Evolutionary conservation across 345 rosid species (phyloP).

Genomic region (Luvunga scandens): DNA sequence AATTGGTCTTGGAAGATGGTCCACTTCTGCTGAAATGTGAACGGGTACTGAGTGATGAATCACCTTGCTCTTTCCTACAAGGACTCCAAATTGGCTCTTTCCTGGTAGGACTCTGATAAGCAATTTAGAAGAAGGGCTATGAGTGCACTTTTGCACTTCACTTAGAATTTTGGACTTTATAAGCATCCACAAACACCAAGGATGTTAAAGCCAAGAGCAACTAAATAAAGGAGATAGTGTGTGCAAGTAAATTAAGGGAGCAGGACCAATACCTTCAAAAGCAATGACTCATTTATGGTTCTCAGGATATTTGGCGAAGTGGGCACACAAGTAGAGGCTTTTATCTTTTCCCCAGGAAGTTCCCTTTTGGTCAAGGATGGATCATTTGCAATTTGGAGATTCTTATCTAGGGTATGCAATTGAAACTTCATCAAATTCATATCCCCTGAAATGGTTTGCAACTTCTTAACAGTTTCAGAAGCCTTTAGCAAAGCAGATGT

Average conservation of each 20-base stretch:
- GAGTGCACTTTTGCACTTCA: slow-evolving; percentile 22
- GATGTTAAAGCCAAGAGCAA: background rate
- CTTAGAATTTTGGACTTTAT: slow-evolving; percentile 19
- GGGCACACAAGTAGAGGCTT: slow-evolving; percentile 28
- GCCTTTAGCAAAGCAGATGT: slow-evolving; percentile 22
- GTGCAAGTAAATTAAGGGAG: slow-evolving; percentile 13
- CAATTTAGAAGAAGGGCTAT: slow-evolving; percentile 29
- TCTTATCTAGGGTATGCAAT: slow-evolving; percentile 26
- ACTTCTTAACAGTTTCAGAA: slow-evolving; percentile 26
- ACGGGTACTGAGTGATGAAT: slow-evolving; percentile 19
- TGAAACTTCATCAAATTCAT: slow-evolving; percentile 15
- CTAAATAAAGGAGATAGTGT: background rate
- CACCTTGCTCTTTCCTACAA: slow-evolving; percentile 23
- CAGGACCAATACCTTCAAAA: slow-evolving; percentile 38
- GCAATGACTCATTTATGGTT: slow-evolving; percentile 27
- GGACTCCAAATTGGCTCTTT: slow-evolving; percentile 25
- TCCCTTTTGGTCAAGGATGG: slow-evolving; percentile 25
- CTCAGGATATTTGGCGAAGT: slow-evolving; percentile 27
- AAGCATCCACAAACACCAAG: slow-evolving; percentile 22
- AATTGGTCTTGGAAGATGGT: slow-evolving; percentile 21
- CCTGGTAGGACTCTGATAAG: slow-evolving; percentile 27
- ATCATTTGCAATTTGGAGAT: slow-evolving; percentile 20
- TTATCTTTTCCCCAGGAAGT: slow-evolving; percentile 25
- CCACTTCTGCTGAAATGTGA: slow-evolving; percentile 20
- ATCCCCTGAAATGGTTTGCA: slow-evolving; percentile 23